Conservation (phyloP, 139 green algal genomes). For the Chlorella sp. region DNA sequence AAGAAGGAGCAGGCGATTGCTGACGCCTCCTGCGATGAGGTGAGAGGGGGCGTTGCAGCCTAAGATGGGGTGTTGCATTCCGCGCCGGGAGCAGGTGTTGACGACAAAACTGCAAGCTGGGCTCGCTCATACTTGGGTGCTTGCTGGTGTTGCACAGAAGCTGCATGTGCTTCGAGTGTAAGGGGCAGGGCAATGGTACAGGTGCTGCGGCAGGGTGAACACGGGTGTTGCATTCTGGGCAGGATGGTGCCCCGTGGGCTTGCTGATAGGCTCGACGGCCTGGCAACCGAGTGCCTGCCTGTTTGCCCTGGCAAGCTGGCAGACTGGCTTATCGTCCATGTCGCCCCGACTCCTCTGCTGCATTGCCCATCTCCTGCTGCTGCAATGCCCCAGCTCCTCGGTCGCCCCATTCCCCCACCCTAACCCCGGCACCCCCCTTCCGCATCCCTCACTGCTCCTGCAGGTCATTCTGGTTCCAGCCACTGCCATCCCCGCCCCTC, state of each 20-base stretch:
- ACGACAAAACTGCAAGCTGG: conserved; percentile 3
- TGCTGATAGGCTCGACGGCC: too few species aligned
- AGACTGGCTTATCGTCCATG: background rate
- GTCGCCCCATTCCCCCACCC: too few species aligned
- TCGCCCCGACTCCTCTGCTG: background rate
- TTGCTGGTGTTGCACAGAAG: background rate
- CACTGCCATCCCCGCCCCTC: background rate
- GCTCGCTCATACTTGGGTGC: background rate
- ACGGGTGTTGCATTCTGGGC: background rate
- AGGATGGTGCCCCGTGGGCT: too few species aligned
- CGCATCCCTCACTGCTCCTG: background rate
- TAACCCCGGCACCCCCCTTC: background rate
- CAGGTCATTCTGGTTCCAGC: background rate
- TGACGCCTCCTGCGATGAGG: background rate
- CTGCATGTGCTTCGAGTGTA: background rate
- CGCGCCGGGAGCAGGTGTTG: background rate
- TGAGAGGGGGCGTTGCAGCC: background rate
- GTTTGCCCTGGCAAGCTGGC: too few species aligned
- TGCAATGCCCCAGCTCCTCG: too few species aligned
- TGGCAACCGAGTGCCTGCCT: too few species aligned
- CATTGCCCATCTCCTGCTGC: too few species aligned
- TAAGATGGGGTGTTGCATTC: too few species aligned
- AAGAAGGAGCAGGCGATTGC: background rate
- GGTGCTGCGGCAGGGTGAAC: background rate
- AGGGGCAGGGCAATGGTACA: background rate